Evolutionary conservation across 2,329 filamentous ascomycete species (phyloP).

Genomic region (Aspergillus proliferans): DNA sequence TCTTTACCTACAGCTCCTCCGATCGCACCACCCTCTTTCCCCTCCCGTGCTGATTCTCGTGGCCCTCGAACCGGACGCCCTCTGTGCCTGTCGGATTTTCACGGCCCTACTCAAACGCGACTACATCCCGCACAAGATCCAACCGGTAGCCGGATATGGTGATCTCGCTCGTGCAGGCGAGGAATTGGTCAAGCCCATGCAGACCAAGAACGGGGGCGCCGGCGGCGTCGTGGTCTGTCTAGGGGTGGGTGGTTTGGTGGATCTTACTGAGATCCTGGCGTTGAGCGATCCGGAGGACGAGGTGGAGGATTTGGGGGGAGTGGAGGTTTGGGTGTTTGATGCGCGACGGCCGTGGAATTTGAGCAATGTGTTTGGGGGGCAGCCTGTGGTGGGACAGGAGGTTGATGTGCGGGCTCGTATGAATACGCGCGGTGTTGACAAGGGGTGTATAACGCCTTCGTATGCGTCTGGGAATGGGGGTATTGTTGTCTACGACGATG

Average conservation of each 20-base stretch:
- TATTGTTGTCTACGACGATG: conserved; percentile 91
- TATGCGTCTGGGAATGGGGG: conserved; percentile 79
- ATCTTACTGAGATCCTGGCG: conserved; percentile 73
- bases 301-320: conserved; percentile 62
- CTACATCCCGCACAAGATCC: conserved; percentile 96
- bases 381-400: conserved; percentile 47
- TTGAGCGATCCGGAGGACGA: conserved; percentile 65
- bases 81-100: conserved; percentile 91
- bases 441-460: conserved; percentile 62
- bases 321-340: conserved; percentile 93
- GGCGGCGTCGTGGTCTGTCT: conserved; percentile 89
- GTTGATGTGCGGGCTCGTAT: conserved; percentile 37
- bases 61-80: conserved; percentile 87
- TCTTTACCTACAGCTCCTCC: conserved; percentile 83
- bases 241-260: conserved; percentile 85
- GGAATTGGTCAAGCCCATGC: conserved; percentile 78
- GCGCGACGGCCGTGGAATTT: conserved; percentile 90
- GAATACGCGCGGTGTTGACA: conserved; percentile 60
- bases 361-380: conserved; percentile 82
- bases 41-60: conserved; percentile 87
- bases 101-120: conserved; percentile 92
- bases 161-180: conserved; percentile 76
- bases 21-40: conserved; percentile 79
- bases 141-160: conserved; percentile 86
- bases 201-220: conserved; percentile 72